Evolutionary conservation across 768 basidiomycete genomes (phyloP), one percentile per base, ranked within the genome.

Genomic region (Hericium alpestre): DNA sequence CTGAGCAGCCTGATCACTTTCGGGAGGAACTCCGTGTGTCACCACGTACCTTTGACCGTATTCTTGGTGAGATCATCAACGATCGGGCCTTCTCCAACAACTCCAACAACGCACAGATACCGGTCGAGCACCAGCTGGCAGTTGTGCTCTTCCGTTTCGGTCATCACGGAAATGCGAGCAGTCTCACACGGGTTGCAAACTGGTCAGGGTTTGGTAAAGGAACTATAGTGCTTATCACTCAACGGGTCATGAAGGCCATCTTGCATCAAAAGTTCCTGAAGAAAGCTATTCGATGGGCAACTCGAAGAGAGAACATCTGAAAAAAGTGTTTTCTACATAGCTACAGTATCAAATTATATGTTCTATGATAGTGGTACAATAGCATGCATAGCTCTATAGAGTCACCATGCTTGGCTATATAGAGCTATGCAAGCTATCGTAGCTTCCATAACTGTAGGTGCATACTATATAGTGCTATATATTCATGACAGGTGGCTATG

Each of bases 91-190:
- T 64, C 37, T 53, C 56, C 13, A 64, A 59, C 54, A 56, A 61
- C 20, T 64, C 63, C 2, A 46, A 63, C 39, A 61, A 55, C 32
- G 6, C 20, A 9, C 63, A 64, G 53, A 58, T 58, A 6, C 49
- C 56, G 13, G 54, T 61, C 4, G 22, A 49, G 4, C 15, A 56
- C 9, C 63, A 64, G 48, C 32, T 64, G 32, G 59, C 63, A 11
- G 40, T 64, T 15, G 37, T 53, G 7, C 56, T 64, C 16, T 64
- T 64, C 47, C 48, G 59, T 2, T 56, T 64, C 38, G 59, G 63
- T 4, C 63, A 64, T 38, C 64, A 39, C 54, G 63, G 63, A 5
- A 64, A 64, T 52, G 59, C 55, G 12, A 57, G 54, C 15, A 51
- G 49, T 22, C 20, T 54, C 4, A 20, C 50, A n/a, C 38, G 56